Evolutionary conservation across 1,284 basidiomycete species (phyloP).

Genomic region (Microstroma glucosiphilum): DNA sequence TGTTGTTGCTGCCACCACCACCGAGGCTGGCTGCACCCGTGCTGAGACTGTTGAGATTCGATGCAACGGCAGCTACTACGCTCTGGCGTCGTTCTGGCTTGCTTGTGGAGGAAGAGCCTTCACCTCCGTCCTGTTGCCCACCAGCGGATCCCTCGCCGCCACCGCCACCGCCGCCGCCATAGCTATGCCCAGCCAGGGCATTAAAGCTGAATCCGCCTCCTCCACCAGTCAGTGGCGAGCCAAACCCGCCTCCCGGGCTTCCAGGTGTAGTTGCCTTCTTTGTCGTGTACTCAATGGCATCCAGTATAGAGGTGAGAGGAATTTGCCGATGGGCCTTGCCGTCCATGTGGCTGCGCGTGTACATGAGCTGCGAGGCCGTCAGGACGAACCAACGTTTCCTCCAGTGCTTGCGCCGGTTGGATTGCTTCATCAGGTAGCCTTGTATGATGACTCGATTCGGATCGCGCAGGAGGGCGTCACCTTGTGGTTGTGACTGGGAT

Average conservation of each 20-base stretch:
- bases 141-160: not conserved
- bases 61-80: constrained; percentile 28
- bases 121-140: not conserved
- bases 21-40: not conserved
- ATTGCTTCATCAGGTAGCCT: constrained; percentile 96
- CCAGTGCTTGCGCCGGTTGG: constrained; percentile 86
- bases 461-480: constrained; percentile 28
- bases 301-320: constrained; percentile 75
- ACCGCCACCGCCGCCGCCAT: constrained; percentile 11
- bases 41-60: constrained; percentile 14
- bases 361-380: constrained; percentile 48
- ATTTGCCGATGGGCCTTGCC: constrained; percentile 79
- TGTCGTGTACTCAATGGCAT: constrained; percentile 72
- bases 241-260: not conserved
- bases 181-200: constrained; percentile 6
- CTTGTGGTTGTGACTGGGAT: constrained; percentile 10
- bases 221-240: not conserved
- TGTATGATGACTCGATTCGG: constrained; percentile 51
- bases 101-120: constrained; percentile 10
- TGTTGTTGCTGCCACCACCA: too few relatives aligned
- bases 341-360: constrained; percentile 56
- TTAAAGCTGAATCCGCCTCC: constrained; percentile 1
- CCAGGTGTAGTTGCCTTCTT: not conserved
- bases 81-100: constrained; percentile 23
- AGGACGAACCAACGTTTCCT: constrained; percentile 63